A percentile compares a stretch with the other conserved stretches of the same genome.
Evolutionary conservation across 805 yeast species (phyloP).

Genomic region (Schwanniomyces yamadae): DNA sequence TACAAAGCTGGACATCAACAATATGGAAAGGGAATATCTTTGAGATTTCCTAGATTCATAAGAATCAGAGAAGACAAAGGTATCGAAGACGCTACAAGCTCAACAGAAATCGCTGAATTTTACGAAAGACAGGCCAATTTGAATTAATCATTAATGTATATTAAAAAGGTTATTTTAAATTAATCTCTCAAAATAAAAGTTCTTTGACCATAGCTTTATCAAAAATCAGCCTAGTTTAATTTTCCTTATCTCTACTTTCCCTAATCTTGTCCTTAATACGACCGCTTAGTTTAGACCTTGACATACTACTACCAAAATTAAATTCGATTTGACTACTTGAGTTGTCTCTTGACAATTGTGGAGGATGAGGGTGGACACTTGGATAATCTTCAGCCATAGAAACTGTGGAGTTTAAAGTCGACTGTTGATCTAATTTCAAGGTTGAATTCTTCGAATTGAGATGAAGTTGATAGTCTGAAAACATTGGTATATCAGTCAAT

Average conservation of each 20-base stretch:
- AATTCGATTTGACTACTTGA: slow-evolving; percentile 31
- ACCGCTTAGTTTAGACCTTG: slow-evolving; percentile 22
- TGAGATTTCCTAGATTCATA: slow-evolving; percentile 85
- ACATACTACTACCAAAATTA: slow-evolving; percentile 23
- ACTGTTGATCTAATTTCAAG: slow-evolving; percentile 21
- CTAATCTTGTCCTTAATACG: slow-evolving; percentile 36
- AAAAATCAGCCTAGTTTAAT: no score
- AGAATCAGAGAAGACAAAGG: slow-evolving; percentile 83
- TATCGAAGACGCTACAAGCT: slow-evolving; percentile 81
- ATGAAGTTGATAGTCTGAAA: slow-evolving; percentile 49
- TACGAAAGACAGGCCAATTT: slow-evolving; percentile 67
- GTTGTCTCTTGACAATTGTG: slow-evolving; percentile 18
- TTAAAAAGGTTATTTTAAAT: not conserved
- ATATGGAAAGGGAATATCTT: slow-evolving; percentile 79
- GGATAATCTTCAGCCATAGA: slow-evolving; percentile 35
- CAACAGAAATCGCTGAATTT: slow-evolving; percentile 81
- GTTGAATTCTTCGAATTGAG: slow-evolving; percentile 24
- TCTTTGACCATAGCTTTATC: not conserved
- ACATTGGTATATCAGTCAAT: slow-evolving; percentile 62
- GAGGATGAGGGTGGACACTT: slow-evolving; percentile 3
- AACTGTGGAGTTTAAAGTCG: slow-evolving; percentile 26
- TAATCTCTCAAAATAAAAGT: not conserved
- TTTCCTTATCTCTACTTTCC: slow-evolving; percentile 28
- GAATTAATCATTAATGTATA: slow-evolving; percentile 11
- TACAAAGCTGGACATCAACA: slow-evolving; percentile 79